Conservation (phyloP, 2,329 filamentous ascomycete genomes). For the Colletotrichum spaethianum region DNA sequence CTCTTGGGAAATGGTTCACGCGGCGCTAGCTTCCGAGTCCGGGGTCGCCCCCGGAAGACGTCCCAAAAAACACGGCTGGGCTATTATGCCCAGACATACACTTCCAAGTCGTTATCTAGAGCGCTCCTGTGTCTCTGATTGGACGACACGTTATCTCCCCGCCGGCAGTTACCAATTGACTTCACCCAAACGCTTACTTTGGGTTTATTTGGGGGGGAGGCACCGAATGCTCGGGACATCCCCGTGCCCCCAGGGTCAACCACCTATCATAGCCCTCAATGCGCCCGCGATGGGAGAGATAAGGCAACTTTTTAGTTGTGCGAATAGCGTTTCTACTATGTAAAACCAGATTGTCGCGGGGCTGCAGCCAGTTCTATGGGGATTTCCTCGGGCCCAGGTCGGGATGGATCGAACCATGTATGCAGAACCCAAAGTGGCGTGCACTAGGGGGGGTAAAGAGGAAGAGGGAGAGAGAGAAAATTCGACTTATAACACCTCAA, state of each 20-base stretch:
- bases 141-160: slow-evolving; percentile 35
- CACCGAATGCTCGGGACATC: slow-evolving; percentile 13
- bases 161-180: slow-evolving; percentile 37
- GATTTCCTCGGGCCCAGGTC: slow-evolving; percentile 20
- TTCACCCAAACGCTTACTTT: slow-evolving; percentile 13
- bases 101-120: slow-evolving; percentile 22
- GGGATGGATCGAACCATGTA: slow-evolving; percentile 34
- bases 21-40: slow-evolving; percentile 28
- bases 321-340: slow-evolving; percentile 34
- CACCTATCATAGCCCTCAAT: slow-evolving; percentile 19
- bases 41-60: slow-evolving; percentile 30
- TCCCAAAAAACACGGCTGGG: not conserved
- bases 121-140: slow-evolving; percentile 4
- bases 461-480: not conserved
- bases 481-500: slow-evolving; percentile 15
- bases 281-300: slow-evolving; percentile 7
- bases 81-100: slow-evolving; percentile 9
- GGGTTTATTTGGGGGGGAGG: not conserved
- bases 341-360: slow-evolving; percentile 36
- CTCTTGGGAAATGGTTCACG: slow-evolving; percentile 26
- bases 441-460: not conserved
- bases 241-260: not conserved
- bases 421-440: slow-evolving; percentile 17
- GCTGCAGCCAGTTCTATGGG: slow-evolving; percentile 19
- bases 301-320: slow-evolving; percentile 23